Evolutionary conservation across 805 yeast species (phyloP).

Genomic region (Saccharomyces kudriavzevii): DNA sequence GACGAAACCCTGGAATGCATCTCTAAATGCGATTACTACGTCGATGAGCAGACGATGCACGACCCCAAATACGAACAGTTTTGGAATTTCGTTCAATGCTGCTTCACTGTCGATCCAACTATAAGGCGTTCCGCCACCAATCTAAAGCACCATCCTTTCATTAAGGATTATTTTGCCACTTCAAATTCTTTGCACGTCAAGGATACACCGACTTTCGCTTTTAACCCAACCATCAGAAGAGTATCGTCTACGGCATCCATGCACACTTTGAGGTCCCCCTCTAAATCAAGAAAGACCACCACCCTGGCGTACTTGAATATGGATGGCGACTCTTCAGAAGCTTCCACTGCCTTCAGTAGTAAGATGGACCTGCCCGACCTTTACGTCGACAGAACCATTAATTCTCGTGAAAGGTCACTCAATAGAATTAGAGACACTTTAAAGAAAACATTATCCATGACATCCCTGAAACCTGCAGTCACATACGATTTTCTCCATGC

Average conservation of each 20-base stretch:
- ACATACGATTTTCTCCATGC: background rate
- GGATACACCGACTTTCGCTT: background rate
- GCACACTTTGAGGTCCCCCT: constrained; percentile 18
- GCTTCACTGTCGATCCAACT: constrained; percentile 41
- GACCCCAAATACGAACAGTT: constrained; percentile 40
- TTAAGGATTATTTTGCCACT: constrained; percentile 19
- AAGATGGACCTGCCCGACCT: constrained; percentile 4
- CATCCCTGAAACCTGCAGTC: constrained; percentile 6
- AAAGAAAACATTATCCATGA: constrained; percentile 22
- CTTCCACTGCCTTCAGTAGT: constrained; percentile 4
- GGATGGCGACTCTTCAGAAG: constrained; percentile 3
- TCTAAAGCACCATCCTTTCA: constrained; percentile 38
- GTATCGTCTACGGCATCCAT: constrained; percentile 1
- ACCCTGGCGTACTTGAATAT: constrained; percentile 4
- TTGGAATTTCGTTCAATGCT: constrained; percentile 47
- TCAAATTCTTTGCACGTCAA: background rate
- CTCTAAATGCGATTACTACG: constrained; percentile 45
- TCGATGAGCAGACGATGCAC: constrained; percentile 55
- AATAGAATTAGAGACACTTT: constrained; percentile 18
- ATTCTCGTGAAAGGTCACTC: constrained; percentile 10
- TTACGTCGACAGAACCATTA: constrained; percentile 4
- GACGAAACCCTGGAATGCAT: constrained; percentile 62
- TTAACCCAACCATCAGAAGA: background rate
- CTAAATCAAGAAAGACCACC: constrained; percentile 10
- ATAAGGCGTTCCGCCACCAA: constrained; percentile 41